Percentiles rank a stretch among this genome's conserved stretches.
Conservation (phyloP, 1,139 yeast genomes). For the Candida dubliniensis region DNA sequence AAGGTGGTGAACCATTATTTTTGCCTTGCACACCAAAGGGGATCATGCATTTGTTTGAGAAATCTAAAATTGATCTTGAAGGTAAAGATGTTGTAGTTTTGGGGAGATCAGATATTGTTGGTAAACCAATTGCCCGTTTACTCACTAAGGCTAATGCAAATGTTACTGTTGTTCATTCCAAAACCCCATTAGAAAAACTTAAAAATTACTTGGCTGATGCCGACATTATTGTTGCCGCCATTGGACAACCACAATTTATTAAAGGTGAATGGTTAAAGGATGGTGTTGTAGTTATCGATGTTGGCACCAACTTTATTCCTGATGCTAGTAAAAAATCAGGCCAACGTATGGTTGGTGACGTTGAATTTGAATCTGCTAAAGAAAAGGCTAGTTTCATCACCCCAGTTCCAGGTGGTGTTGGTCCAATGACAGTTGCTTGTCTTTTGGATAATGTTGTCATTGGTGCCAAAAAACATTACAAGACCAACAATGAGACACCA, state of each 20-base stretch:
- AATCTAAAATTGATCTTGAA: conserved; percentile 58
- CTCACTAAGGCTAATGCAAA: conserved; percentile 79
- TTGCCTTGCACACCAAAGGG: conserved; percentile 98
- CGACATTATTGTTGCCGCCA: conserved; percentile 89
- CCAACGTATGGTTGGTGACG: conserved; percentile 88
- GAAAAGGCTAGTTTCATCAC: conserved; percentile 75
- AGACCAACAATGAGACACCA: conserved; percentile 47
- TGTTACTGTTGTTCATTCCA: conserved; percentile 82
- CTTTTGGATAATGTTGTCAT: conserved; percentile 80
- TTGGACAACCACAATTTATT: conserved; percentile 81
- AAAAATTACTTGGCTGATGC: conserved; percentile 65
- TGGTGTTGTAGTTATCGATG: conserved; percentile 89
- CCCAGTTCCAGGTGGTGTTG: conserved; percentile 99
- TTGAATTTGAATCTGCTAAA: conserved; percentile 70
- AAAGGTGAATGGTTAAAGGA: conserved; percentile 87
- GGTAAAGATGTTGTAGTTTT: conserved; percentile 92
- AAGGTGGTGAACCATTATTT: conserved; percentile 81
- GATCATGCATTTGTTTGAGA: conserved; percentile 71
- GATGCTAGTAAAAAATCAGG: conserved; percentile 82
- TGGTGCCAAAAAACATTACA: conserved; percentile 67
- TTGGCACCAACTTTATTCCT: conserved; percentile 87
- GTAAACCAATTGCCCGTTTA: conserved; percentile 86
- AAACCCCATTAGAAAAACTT: conserved; percentile 58
- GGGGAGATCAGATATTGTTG: conserved; percentile 96
- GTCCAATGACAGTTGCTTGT: conserved; percentile 99